phyloP scores from a whole-genome alignment of 2,329 filamentous ascomycete genomes.

The Neophaeococcomyces aloes region DNA sequence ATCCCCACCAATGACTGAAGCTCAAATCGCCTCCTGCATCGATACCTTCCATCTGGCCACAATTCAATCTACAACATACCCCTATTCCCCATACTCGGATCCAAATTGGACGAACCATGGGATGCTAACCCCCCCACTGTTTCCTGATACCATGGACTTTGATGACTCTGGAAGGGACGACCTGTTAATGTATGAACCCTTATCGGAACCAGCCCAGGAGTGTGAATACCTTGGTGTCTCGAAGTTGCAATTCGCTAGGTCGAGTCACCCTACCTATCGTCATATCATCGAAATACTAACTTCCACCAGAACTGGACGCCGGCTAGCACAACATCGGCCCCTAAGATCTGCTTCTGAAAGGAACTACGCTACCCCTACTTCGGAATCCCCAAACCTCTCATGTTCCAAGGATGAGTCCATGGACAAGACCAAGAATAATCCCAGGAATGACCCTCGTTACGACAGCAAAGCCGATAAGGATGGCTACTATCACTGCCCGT shows the following conservation, averaged over 20 bases:
- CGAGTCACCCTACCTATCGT: background rate
- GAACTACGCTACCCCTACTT: slow-evolving; percentile 10
- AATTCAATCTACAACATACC: background rate
- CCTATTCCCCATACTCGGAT: background rate
- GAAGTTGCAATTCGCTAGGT: slow-evolving; percentile 10
- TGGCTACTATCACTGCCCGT: slow-evolving; percentile 89
- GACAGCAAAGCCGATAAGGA: slow-evolving; percentile 36
- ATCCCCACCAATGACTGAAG: slow-evolving; percentile 6
- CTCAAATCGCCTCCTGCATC: background rate
- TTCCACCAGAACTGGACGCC: background rate
- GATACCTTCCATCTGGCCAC: background rate
- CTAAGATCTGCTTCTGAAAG: slow-evolving; percentile 20
- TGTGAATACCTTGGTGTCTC: slow-evolving; percentile 7
- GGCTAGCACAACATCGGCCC: slow-evolving; percentile 14
- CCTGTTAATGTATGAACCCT: background rate
- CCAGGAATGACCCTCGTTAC: slow-evolving; percentile 19
- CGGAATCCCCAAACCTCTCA: slow-evolving; percentile 1
- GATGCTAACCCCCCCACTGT: background rate
- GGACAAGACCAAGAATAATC: slow-evolving; percentile 16
- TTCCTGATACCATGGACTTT: slow-evolving; percentile 4
- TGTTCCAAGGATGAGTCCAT: slow-evolving; percentile 14
- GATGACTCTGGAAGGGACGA: slow-evolving; percentile 1
- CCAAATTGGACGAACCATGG: background rate
- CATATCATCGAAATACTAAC: background rate
- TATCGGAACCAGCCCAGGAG: slow-evolving; percentile 4